These are phyloP conservation scores for Globisporangium emineosum DNA, from an alignment of 352 stramenopile genomes.

Conservation along the genomic window DNA sequence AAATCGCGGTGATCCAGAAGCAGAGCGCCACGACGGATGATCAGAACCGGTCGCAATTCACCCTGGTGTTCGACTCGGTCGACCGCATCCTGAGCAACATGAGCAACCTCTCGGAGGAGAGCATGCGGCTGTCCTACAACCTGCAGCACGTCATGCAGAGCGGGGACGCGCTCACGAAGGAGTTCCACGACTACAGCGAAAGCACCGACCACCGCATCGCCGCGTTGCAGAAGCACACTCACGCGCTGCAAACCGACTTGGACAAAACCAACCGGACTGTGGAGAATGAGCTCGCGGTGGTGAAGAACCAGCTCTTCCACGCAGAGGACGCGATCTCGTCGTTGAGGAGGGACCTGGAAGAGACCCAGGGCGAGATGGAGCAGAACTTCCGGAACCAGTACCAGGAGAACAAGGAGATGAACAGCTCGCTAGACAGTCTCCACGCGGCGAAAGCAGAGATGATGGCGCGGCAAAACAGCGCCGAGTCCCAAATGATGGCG, in stretches of 20 bases:
- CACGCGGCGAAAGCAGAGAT: slow-evolving; percentile 51
- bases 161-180: slow-evolving; percentile 38
- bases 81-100: slow-evolving; percentile 60
- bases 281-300: slow-evolving; percentile 56
- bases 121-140: slow-evolving; percentile 65
- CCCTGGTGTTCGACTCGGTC: slow-evolving; percentile 62
- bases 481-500: slow-evolving; percentile 61
- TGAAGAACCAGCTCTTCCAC: slow-evolving; percentile 79
- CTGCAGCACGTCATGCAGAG: slow-evolving; percentile 54
- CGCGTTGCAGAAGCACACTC: slow-evolving; percentile 35
- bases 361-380: slow-evolving; percentile 54
- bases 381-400: slow-evolving; percentile 51
- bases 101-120: slow-evolving; percentile 71
- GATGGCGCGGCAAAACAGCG: slow-evolving; percentile 44
- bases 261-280: slow-evolving; percentile 48
- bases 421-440: slow-evolving; percentile 36
- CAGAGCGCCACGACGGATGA: slow-evolving; percentile 49
- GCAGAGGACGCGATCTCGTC: slow-evolving; percentile 64
- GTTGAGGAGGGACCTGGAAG: slow-evolving; percentile 55
- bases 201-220: slow-evolving; percentile 35
- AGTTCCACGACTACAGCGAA: slow-evolving; percentile 47
- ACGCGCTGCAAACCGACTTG: slow-evolving; percentile 39
- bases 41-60: slow-evolving; percentile 56
- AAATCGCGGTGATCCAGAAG: slow-evolving; percentile 57
- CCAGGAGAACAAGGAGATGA: slow-evolving; percentile 50